Evolutionary conservation across 805 yeast genomes (phyloP).

Genomic region (Lipomyces oligophaga): DNA sequence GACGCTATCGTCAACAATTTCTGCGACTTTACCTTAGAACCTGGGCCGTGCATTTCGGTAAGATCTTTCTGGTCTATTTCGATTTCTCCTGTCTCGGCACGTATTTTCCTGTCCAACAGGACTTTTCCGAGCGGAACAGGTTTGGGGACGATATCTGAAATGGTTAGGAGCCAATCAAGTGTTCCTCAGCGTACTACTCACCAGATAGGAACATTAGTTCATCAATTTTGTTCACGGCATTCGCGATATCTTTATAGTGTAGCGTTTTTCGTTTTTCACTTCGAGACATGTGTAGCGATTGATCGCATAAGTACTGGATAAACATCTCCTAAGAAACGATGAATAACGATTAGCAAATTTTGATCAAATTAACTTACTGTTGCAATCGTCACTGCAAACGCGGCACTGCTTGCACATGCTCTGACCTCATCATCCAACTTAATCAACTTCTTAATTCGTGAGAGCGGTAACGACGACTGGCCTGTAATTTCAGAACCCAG

Average conservation of each 20-base stretch:
- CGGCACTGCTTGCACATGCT: constrained; percentile 30
- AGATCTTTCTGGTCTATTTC: too few relatives aligned
- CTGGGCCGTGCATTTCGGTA: neutral
- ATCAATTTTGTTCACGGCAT: constrained; percentile 28
- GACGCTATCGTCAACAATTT: neutral
- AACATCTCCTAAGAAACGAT: constrained; percentile 25
- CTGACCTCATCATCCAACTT: constrained; percentile 30
- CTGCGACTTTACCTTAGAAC: constrained; percentile 2
- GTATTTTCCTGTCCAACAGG: constrained; percentile 13
- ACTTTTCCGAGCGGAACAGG: constrained; percentile 27
- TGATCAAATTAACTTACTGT: constrained; percentile 21
- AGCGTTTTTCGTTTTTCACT: constrained; percentile 28
- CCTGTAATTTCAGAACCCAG: constrained; percentile 14
- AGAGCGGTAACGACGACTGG: constrained; percentile 25
- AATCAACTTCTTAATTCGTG: constrained; percentile 30
- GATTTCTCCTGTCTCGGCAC: constrained; percentile 3
- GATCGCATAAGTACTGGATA: constrained; percentile 27
- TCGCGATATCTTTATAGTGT: constrained; percentile 32
- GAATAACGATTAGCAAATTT: neutral
- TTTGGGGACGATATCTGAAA: constrained; percentile 26
- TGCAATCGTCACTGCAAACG: constrained; percentile 32
- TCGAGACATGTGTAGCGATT: constrained; percentile 25
- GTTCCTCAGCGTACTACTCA: constrained; percentile 2
- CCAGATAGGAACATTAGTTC: constrained; percentile 29
- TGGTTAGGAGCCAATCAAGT: neutral